Evolutionary conservation across 2,329 filamentous ascomycete species (phyloP).

Genomic region (Stachybotrys chartarum): DNA sequence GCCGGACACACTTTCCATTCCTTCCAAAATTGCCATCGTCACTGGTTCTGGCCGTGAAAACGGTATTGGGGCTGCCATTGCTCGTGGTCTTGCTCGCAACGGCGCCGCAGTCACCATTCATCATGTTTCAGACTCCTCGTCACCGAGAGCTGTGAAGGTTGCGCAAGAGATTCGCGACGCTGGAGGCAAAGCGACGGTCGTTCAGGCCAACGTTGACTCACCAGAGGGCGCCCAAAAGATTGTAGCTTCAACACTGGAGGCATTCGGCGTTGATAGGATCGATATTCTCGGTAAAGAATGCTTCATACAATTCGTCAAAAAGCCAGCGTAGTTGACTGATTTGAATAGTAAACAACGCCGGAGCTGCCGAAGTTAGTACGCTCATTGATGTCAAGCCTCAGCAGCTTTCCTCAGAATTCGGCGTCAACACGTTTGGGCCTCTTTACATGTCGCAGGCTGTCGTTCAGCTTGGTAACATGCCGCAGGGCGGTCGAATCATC

Average conservation of each 20-base stretch:
- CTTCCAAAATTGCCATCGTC: slow-evolving; percentile 30
- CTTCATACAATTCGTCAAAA: no score
- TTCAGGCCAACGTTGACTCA: slow-evolving; percentile 22
- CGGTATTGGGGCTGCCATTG: slow-evolving; percentile 32
- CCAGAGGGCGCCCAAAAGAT: slow-evolving; percentile 19
- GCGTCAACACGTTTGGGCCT: slow-evolving; percentile 21
- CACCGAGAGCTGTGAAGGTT: slow-evolving; percentile 18
- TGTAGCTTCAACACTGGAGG: slow-evolving; percentile 21
- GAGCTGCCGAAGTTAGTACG: slow-evolving; percentile 3
- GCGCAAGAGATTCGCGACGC: slow-evolving; percentile 11
- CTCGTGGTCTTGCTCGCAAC: slow-evolving; percentile 24
- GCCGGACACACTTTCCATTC: slow-evolving; percentile 16
- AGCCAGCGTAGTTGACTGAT: no score
- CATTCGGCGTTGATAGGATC: slow-evolving; percentile 21
- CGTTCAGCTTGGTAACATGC: slow-evolving; percentile 18
- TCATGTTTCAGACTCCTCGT: slow-evolving; percentile 25
- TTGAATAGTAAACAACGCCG: slow-evolving; percentile 25
- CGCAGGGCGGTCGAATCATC: slow-evolving; percentile 13
- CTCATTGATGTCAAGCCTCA: slow-evolving; percentile 13
- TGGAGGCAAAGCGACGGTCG: slow-evolving; percentile 9
- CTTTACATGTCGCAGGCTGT: slow-evolving; percentile 23
- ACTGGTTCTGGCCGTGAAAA: slow-evolving; percentile 33
- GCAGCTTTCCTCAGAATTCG: slow-evolving; percentile 18
- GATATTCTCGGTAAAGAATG: slow-evolving; percentile 19
- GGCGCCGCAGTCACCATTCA: slow-evolving; percentile 29